Evolutionary conservation across 768 basidiomycete species (phyloP).

Genomic region (Suillus discolor): DNA sequence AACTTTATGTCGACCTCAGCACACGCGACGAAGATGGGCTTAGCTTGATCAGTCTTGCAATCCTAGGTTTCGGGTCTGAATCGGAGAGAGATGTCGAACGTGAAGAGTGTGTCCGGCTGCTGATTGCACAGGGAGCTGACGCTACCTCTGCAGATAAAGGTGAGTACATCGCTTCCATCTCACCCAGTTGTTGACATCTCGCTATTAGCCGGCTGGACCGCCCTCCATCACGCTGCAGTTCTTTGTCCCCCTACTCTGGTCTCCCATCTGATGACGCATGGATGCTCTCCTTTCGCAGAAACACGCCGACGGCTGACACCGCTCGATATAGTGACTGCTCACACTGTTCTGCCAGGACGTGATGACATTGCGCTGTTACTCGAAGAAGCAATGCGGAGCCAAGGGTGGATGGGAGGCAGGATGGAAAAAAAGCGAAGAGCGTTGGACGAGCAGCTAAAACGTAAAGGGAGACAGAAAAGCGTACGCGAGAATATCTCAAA

Average conservation of each 20-base stretch:
- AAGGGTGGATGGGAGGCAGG: conserved; percentile 79
- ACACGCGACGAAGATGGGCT: conserved; percentile 86
- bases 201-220: conserved; percentile 86
- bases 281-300: conserved; percentile 78
- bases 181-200: conserved; percentile 10
- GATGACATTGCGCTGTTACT: conserved; percentile 86
- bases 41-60: conserved; percentile 73
- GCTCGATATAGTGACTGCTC: conserved; percentile 86
- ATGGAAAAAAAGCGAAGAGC: conserved; percentile 69
- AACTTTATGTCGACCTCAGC: conserved; percentile 65
- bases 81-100: conserved; percentile 84
- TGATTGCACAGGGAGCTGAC: conserved; percentile 80
- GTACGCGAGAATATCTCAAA: conserved; percentile 62
- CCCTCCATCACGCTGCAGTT: conserved; percentile 89
- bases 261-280: conserved; percentile 90
- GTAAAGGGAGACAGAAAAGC: conserved; percentile 52
- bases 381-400: conserved; percentile 84
- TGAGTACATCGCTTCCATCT: conserved; percentile 34
- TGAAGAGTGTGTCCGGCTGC: conserved; percentile 84
- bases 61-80: conserved; percentile 82
- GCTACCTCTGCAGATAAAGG: conserved; percentile 62
- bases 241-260: conserved; percentile 88
- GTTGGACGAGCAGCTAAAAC: conserved; percentile 59
- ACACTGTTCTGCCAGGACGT: conserved; percentile 78
- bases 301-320: conserved; percentile 84